These are phyloP conservation scores for Camellia sinensis DNA, from an alignment of 148 eudicot genomes.

Conservation along the genomic window DNA sequence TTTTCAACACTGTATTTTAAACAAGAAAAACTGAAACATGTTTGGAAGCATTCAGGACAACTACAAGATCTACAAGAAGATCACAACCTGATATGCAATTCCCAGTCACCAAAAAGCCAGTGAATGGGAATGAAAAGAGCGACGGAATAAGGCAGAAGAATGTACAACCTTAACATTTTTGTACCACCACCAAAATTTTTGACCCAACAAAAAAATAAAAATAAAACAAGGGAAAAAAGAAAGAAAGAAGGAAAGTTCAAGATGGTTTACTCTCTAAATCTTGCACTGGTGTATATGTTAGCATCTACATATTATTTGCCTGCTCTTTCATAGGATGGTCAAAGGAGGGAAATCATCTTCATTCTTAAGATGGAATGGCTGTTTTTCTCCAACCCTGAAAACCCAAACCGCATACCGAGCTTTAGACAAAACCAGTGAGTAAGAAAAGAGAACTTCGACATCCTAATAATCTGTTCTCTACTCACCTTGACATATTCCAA, in stretches of 20 bases:
- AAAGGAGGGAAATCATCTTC: conserved; percentile 53
- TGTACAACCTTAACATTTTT: conserved; percentile 11
- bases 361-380: conserved; percentile 28
- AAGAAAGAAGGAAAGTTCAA: not conserved
- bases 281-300: not conserved
- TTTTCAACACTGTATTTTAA: too few species aligned
- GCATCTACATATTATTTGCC: not conserved
- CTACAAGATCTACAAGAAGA: not conserved
- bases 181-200: not conserved
- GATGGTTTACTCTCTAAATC: not conserved
- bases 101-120: conserved; percentile 2
- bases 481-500: not conserved
- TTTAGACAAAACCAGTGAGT: conserved; percentile 11
- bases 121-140: not conserved
- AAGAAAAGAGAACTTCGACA: not conserved
- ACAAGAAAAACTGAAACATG: not conserved
- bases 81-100: too few species aligned
- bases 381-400: conserved; percentile 30
- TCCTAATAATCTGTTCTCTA: not conserved
- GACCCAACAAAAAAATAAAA: not conserved
- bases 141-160: not conserved
- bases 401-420: not conserved
- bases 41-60: not conserved
- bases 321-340: conserved; percentile 2
- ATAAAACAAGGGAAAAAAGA: not conserved